Evolutionary conservation across 1,284 basidiomycete species (phyloP), one percentile per base, ranked within the genome.

Genomic region (Cryptococcus sp.): DNA sequence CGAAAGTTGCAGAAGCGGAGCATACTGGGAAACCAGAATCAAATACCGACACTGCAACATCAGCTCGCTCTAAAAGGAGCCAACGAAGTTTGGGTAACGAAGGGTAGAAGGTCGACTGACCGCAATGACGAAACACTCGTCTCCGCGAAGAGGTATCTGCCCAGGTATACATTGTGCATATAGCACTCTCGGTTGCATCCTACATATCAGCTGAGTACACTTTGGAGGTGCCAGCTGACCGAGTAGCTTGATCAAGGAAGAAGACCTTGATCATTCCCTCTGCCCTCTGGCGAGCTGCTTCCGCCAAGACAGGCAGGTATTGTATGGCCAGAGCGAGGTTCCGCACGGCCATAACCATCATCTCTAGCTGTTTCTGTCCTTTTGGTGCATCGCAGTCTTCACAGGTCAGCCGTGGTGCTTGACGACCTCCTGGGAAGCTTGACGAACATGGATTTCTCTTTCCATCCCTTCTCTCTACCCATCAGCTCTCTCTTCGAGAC

Each of bases 401-500:
- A 11, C 26, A 36, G n/a, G n/a, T 45, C 24, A 41, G 40, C 28
- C 2, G 10, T 32, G 10, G 4, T 43, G 18, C 3, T 10, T 5
- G 36, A 16, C 9, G 26, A 46, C 21, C n/a, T 16, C 19, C 26
- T 38, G n/a, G 18, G 10, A 18, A 11, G n/a, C 1, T 7, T 12
- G 4, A 45, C 62, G 48, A 23, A 66, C 64, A 53, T 6, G 64
- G 66, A 42, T 68, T 68, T 16, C 61, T 48, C 32, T 59, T 53
- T 2, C 64, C 66, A 51, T 68, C 66, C 5, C 59, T 49, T 18
- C 52, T 54, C 39, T 62, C 65, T 66, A n/a, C 43, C 5, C 7
- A 22, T 23, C 26, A 50, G 31, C 52, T 35, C 45, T 19, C n/a
- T n/a, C 32, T 36, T 43, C 16, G 9, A 22, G 32, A 24, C 24